Conservation (phyloP, 1,139 yeast species). For the Kurtzmaniella quercitrusa region DNA sequence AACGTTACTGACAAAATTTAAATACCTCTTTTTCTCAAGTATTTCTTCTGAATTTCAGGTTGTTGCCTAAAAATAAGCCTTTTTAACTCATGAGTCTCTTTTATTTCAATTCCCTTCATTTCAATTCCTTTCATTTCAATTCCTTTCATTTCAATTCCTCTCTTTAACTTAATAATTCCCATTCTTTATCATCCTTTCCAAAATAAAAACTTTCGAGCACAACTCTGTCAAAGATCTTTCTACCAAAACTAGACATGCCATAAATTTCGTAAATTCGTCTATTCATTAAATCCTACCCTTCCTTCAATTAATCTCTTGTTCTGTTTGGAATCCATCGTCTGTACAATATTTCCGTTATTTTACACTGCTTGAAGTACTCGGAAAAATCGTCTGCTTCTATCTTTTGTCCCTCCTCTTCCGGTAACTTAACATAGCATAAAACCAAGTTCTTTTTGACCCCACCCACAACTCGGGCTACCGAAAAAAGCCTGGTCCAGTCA, state of each 20-base stretch:
- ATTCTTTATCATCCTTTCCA: too few species aligned
- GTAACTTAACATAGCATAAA: slow-evolving; percentile 59
- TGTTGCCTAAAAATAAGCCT: too few species aligned
- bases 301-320: slow-evolving; percentile 56
- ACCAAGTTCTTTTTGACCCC: slow-evolving; percentile 82
- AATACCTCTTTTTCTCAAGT: too few species aligned
- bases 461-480: slow-evolving; percentile 75
- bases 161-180: too few species aligned
- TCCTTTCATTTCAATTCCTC: too few species aligned
- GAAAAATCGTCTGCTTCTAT: slow-evolving; percentile 14
- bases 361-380: slow-evolving; percentile 35
- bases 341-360: slow-evolving; percentile 62
- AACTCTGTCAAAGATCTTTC: too few species aligned
- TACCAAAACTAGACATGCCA: too few species aligned
- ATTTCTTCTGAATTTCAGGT: too few species aligned
- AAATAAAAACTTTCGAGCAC: too few species aligned
- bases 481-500: slow-evolving; percentile 64
- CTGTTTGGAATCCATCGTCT: slow-evolving; percentile 82
- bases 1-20: too few species aligned
- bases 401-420: slow-evolving; percentile 31
- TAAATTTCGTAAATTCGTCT: background rate
- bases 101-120: background rate
- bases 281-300: background rate
- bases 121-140: background rate
- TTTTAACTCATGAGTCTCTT: too few species aligned